A percentile compares a stretch with the other conserved stretches of the same genome.
These are phyloP conservation scores for Suillus hirtellus DNA, from an alignment of 768 basidiomycete species.

Conservation along the genomic window DNA sequence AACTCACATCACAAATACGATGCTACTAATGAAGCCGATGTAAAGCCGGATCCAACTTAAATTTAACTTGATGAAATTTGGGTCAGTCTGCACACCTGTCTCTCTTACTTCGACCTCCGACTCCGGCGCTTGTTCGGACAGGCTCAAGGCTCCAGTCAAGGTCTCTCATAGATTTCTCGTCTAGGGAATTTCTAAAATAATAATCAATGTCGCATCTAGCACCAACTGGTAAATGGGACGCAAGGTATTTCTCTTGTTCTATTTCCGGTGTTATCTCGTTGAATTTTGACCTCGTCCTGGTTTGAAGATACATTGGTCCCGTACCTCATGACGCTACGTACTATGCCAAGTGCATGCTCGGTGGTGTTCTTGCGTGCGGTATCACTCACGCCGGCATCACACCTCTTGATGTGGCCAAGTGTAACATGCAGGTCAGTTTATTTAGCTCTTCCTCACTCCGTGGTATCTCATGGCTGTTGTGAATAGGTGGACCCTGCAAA, in stretches of 20 bases:
- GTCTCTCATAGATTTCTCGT: not conserved
- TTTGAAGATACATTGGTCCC: slow-evolving; percentile 60
- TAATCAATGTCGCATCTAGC: slow-evolving; percentile 51
- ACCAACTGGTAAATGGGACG: slow-evolving; percentile 68
- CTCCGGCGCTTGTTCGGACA: not conserved
- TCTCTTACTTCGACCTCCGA: not conserved
- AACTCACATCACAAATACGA: not conserved
- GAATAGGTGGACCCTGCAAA: slow-evolving; percentile 72
- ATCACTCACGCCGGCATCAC: slow-evolving; percentile 87
- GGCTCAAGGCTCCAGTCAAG: not conserved
- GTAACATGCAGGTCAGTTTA: slow-evolving; percentile 80
- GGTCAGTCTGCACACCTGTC: not conserved
- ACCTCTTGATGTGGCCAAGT: slow-evolving; percentile 86
- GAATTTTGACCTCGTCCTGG: slow-evolving; percentile 11
- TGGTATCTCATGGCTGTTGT: not conserved
- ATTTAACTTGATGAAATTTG: not conserved
- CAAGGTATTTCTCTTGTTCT: slow-evolving; percentile 46
- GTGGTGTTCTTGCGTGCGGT: slow-evolving; percentile 86
- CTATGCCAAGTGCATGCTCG: slow-evolving; percentile 86
- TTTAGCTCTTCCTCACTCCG: not conserved
- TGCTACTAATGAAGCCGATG: not conserved
- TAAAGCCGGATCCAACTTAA: not conserved
- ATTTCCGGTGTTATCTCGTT: not conserved
- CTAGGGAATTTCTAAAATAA: slow-evolving; percentile 22
- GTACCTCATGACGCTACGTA: slow-evolving; percentile 74